Evolutionary conservation across 2,329 filamentous ascomycete genomes (phyloP).

Genomic region (Pseudogymnoascus sp.): DNA sequence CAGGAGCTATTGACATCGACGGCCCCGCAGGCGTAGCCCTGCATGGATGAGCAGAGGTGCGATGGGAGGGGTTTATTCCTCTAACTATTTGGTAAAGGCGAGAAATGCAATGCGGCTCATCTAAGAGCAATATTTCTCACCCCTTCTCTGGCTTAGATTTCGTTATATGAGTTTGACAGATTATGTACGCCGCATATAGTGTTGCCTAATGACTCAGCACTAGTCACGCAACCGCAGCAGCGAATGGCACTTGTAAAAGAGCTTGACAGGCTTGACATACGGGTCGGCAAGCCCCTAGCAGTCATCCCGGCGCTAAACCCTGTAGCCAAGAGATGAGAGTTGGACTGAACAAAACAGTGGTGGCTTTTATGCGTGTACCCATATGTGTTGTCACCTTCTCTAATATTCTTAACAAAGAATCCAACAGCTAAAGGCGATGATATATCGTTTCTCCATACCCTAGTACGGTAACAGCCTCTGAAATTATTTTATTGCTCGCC

Average conservation of each 20-base stretch:
- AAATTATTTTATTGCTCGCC: background rate
- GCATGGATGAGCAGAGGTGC: background rate
- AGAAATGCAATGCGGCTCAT: background rate
- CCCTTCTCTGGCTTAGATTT: background rate
- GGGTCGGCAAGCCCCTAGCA: background rate
- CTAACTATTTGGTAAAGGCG: background rate
- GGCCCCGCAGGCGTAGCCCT: background rate
- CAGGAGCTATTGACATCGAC: background rate
- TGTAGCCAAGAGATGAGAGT: background rate
- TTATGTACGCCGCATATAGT: background rate
- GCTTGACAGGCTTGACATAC: background rate
- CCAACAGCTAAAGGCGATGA: background rate
- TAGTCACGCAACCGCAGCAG: background rate
- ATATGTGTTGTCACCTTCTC: background rate
- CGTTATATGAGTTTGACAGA: background rate
- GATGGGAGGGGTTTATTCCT: background rate
- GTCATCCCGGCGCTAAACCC: background rate
- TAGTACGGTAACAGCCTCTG: background rate
- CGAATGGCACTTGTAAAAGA: background rate
- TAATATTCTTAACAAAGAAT: background rate
- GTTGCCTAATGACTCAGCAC: slow-evolving; percentile 1
- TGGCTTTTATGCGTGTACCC: background rate
- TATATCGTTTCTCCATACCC: background rate
- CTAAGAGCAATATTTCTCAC: background rate
- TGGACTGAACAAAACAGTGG: background rate